phyloP scores from a whole-genome alignment of 2,329 filamentous ascomycete species.

The Diaporthe eres region DNA sequence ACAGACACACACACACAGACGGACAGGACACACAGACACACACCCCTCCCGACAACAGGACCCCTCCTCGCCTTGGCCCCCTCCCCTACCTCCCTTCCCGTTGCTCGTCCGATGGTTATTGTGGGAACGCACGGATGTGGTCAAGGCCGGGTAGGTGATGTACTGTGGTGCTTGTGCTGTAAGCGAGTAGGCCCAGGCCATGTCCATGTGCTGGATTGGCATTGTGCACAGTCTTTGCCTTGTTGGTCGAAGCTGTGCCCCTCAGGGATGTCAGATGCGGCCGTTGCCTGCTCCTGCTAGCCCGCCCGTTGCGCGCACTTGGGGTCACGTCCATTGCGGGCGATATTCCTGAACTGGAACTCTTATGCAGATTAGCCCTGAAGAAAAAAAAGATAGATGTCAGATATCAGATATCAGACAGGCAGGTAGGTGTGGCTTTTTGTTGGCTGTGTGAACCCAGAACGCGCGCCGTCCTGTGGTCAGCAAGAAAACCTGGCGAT shows the following conservation, averaged over 20 bases:
- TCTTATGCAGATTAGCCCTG: not conserved
- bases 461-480: not conserved
- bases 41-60: not conserved
- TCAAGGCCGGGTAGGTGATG: not conserved
- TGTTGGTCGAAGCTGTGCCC: not conserved
- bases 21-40: not conserved
- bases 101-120: conserved; percentile 17
- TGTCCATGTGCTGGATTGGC: not conserved
- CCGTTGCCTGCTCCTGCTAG: conserved; percentile 3
- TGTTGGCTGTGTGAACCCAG: not conserved
- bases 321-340: not conserved
- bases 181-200: not conserved
- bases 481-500: conserved; percentile 1
- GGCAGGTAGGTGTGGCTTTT: not conserved
- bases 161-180: not conserved
- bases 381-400: not conserved
- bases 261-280: conserved; percentile 11
- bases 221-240: not conserved
- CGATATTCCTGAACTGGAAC: conserved; percentile 26
- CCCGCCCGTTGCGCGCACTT: conserved; percentile 22
- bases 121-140: conserved; percentile 27
- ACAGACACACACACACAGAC: not conserved
- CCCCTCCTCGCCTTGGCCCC: not conserved
- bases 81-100: not conserved
- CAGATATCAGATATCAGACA: conserved; percentile 20